These are phyloP conservation scores for Lactarius evosmus DNA, from an alignment of 768 basidiomycete species.

Conservation along the genomic window DNA sequence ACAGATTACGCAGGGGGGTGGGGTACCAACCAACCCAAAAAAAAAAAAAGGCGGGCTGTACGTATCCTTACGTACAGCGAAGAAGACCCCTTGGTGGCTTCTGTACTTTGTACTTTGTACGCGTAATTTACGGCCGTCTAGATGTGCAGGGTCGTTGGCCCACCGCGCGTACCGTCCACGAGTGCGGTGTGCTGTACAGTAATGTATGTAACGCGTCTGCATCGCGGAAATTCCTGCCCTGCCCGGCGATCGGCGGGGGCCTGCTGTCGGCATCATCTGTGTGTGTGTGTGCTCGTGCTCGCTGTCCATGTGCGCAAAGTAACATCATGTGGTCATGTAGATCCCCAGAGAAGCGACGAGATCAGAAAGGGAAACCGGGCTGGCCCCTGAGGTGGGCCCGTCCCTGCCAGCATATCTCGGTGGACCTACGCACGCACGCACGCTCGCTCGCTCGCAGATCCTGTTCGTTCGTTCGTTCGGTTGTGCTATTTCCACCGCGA, in stretches of 20 bases:
- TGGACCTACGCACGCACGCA: background rate
- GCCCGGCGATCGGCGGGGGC: background rate
- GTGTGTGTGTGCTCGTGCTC: too few species aligned
- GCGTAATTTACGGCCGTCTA: background rate
- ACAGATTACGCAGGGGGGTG: too few species aligned
- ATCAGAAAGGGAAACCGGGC: background rate
- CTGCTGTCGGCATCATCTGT: too few species aligned
- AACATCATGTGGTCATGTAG: background rate
- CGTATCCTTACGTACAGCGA: background rate
- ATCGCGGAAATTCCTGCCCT: background rate
- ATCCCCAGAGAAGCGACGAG: background rate
- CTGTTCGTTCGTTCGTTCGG: background rate
- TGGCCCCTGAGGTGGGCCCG: background rate
- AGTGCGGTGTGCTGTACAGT: background rate
- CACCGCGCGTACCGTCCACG: too few species aligned
- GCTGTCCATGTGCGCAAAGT: too few species aligned
- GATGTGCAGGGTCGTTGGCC: background rate
- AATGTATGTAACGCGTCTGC: background rate
- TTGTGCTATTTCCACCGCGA: slow-evolving; percentile 1
- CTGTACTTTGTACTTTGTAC: background rate
- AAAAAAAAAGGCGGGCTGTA: too few species aligned
- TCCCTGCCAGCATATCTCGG: background rate
- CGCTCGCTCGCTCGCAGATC: background rate
- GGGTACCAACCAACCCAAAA: too few species aligned
- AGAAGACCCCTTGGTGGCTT: background rate